Base-by-base conservation (phyloP, 495 filamentous ascomycete species). In the Penicillium simplicissimum region DNA sequence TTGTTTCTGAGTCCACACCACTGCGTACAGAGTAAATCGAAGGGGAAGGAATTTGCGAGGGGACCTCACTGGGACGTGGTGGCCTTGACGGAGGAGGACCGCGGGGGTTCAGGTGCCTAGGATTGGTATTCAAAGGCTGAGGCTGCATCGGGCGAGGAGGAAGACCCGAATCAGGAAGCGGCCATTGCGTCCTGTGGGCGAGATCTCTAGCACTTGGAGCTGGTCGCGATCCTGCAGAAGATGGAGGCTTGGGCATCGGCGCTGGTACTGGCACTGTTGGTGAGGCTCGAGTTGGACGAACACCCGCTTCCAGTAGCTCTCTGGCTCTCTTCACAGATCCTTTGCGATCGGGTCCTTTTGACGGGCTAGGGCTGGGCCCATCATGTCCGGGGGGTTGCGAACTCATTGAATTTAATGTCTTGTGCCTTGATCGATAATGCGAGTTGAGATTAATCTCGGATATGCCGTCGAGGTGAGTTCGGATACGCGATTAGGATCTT, bases 1-100 rank as follows among this genome's bases (percentile, higher is more conserved):
- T 71, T 52, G 67, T 63, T 81, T 82, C 51, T 79, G 71, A 47
- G 82, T 84, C 43, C 75, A 84, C 54, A 77, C 85, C 43, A 83
- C 84, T 71, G 76, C 76, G 66, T 78, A 86, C 62, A 4, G 76
- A 77, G 52, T 79, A 79, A 13, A 77, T 64, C 36, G 75, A 76
- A 19, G 74, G 75, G 21, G 76, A 79, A 33, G 71, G 76, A 23
- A 72, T 42, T 34, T 66, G 58, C 25, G 61, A 59, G 23, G 62
- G 62, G 3, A 64, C 45, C 21, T 69, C 69, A 57, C 70, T 73
- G 2, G 88, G 89, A 42, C 87, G 83, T 37, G 85, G 85, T 23
- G 90, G 90, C 62, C 89, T 81, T 71, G 85, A 84, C 11, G 89
- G 89, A 43, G 87, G 82, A 63, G 83, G 81, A 34, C 83, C 84